phyloP scores from a whole-genome alignment of 306 rosid species.

The Hippophae rhamnoides region DNA sequence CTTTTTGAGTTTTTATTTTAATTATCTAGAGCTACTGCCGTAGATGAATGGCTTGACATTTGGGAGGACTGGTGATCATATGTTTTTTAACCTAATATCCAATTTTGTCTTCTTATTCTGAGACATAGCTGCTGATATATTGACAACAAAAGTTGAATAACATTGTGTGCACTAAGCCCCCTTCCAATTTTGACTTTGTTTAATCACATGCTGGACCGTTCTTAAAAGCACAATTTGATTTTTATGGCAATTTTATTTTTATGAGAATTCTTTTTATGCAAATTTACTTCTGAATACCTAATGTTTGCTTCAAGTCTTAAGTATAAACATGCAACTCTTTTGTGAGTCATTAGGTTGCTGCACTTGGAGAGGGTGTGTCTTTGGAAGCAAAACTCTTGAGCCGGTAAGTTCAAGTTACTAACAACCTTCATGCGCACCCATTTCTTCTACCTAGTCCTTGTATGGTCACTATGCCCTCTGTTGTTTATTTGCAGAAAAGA shows the following conservation, averaged over 20 bases:
- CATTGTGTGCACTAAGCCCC: too few species aligned
- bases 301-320: constrained; percentile 12
- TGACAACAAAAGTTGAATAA: too few species aligned
- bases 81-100: too few species aligned
- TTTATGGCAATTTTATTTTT: not conserved
- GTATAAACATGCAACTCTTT: constrained; percentile 15
- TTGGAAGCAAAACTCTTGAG: constrained; percentile 98
- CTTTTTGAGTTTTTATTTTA: too few species aligned
- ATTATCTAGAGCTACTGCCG: too few species aligned
- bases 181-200: too few species aligned
- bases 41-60: too few species aligned
- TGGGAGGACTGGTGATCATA: too few species aligned
- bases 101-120: too few species aligned
- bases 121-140: too few species aligned
- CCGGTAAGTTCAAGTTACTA: constrained; percentile 49
- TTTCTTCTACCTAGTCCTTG: constrained; percentile 13
- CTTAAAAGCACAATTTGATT: not conserved
- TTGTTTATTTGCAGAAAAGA: constrained; percentile 64
- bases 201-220: too few species aligned
- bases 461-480: constrained; percentile 10
- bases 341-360: constrained; percentile 60
- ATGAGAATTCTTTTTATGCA: not conserved
- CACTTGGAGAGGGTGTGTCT: constrained; percentile 89
- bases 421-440: constrained; percentile 17
- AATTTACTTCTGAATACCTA: not conserved